Base-by-base conservation (phyloP, 1,139 yeast species). In the Suhomyces guaymorum region DNA sequence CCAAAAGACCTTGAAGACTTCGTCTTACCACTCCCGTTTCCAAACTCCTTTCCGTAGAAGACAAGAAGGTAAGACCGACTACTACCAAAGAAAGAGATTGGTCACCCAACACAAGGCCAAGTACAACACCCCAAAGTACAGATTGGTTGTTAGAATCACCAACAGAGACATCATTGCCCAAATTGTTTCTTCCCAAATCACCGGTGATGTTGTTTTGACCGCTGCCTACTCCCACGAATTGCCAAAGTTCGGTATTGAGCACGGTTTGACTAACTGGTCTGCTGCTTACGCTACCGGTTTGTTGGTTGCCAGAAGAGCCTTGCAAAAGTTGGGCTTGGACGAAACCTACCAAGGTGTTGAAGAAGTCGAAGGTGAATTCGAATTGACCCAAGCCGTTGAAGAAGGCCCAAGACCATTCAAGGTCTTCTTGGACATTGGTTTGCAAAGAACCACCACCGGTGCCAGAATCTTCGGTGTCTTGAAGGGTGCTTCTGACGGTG, bases 401-500 rank as follows among this genome's bases (percentile, higher is more conserved):
- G 98, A 89, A 55, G 97, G 82, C 58, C 98, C 98, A 78, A 87
- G 98, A 75, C 99, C 99, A 69, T 94, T 92, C 96, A 92, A 92
- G 85, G 97, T 90, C 59, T 90, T 82, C 88, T 83, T 92, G 69
- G 99, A 92, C 71, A 90, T 92, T 66, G 99, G 99, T 88, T 81
- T 94, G 73, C 95, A 90, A 77, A 92, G 99, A 84, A 89, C 99
- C 77, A 92, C 99, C 78, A 90, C 97, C 63, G 99, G 99, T 88
- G 97, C 97, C 69, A 88, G 96, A 77, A 81, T 92, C 70, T 92
- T 92, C 64, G 99, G 97, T 86, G 97, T 90, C 67, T 80, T 94
- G 70, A 92, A 92, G 85, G 99, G 99, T 86, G 98, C 98, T 67
- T 90, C 97, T 51, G 99, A 92, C 72, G 99, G 98, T 86, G 99